Percentiles rank a stretch among this genome's conserved stretches.
These are phyloP conservation scores for Plenodomus lindquistii DNA, from an alignment of 2,329 filamentous ascomycete genomes.

Conservation along the genomic window DNA sequence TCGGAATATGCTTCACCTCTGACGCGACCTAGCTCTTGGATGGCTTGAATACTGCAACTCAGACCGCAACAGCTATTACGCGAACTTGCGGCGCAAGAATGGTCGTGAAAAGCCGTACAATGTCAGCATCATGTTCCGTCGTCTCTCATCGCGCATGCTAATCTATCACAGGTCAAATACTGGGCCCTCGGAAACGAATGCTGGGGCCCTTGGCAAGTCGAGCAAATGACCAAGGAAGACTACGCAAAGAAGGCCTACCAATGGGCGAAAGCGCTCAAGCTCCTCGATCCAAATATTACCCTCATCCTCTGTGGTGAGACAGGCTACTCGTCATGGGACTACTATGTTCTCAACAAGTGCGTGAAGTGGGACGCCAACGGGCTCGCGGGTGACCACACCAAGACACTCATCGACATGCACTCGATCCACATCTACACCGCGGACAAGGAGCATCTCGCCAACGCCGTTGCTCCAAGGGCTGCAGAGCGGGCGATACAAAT, in stretches of 20 bases:
- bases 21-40: slow-evolving; percentile 58
- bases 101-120: slow-evolving; percentile 77
- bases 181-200: slow-evolving; percentile 82
- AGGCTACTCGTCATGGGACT: slow-evolving; percentile 72
- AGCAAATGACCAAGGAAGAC: slow-evolving; percentile 69
- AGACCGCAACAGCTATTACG: slow-evolving; percentile 76
- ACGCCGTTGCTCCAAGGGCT: slow-evolving; percentile 61
- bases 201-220: slow-evolving; percentile 67
- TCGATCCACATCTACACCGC: slow-evolving; percentile 80
- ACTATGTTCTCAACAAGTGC: slow-evolving; percentile 72
- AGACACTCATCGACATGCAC: slow-evolving; percentile 73
- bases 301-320: slow-evolving; percentile 77
- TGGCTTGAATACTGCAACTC: slow-evolving; percentile 91
- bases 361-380: slow-evolving; percentile 56
- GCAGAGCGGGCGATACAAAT: slow-evolving; percentile 77
- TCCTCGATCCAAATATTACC: slow-evolving; percentile 69
- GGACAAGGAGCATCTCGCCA: slow-evolving; percentile 48
- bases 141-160: background rate
- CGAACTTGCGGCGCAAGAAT: slow-evolving; percentile 76
- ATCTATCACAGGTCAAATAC: slow-evolving; percentile 63
- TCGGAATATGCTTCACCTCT: background rate
- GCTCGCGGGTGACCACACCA: slow-evolving; percentile 53
- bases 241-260: slow-evolving; percentile 71
- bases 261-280: slow-evolving; percentile 72
- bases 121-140: slow-evolving; percentile 35